Percentiles rank a stretch among this genome's conserved stretches.
Evolutionary conservation across 2,329 filamentous ascomycete genomes (phyloP).

Genomic region (Coniochaeta ligniaria): DNA sequence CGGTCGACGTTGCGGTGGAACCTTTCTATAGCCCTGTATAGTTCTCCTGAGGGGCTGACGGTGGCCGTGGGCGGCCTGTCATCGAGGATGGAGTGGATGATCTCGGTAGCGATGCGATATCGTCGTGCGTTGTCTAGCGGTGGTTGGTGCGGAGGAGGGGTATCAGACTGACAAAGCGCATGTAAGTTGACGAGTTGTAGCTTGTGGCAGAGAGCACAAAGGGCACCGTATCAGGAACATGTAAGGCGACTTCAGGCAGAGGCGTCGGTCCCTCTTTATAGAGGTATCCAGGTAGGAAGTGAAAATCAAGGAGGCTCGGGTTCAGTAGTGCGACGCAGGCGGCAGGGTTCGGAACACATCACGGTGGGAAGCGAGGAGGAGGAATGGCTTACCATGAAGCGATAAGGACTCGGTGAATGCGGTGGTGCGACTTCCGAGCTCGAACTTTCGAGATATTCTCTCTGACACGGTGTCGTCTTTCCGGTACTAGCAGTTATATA

Average conservation of each 20-base stretch:
- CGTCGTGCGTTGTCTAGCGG: constrained; percentile 4
- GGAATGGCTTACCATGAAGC: constrained; percentile 21
- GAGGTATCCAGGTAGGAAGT: background rate
- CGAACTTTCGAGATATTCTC: background rate
- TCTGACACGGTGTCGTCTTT: background rate
- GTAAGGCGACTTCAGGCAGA: background rate
- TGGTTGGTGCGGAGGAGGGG: background rate
- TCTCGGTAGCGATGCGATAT: constrained; percentile 22
- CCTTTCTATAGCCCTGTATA: constrained; percentile 33
- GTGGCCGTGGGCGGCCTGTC: constrained; percentile 25
- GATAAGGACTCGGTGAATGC: constrained; percentile 14
- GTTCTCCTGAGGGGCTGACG: constrained; percentile 33
- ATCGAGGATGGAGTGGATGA: constrained; percentile 31
- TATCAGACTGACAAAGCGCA: background rate
- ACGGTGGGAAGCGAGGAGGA: background rate
- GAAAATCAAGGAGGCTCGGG: background rate
- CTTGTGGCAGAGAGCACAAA: background rate
- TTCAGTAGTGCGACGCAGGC: background rate
- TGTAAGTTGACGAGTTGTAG: background rate
- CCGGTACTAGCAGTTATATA: no score
- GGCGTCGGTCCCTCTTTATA: no score
- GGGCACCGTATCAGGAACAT: background rate
- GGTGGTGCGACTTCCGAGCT: background rate
- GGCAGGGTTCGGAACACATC: background rate
- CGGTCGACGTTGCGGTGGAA: constrained; percentile 23